Evolutionary conservation across 441 rosid species (phyloP).

Genomic region (Bruguiera hainesii): DNA sequence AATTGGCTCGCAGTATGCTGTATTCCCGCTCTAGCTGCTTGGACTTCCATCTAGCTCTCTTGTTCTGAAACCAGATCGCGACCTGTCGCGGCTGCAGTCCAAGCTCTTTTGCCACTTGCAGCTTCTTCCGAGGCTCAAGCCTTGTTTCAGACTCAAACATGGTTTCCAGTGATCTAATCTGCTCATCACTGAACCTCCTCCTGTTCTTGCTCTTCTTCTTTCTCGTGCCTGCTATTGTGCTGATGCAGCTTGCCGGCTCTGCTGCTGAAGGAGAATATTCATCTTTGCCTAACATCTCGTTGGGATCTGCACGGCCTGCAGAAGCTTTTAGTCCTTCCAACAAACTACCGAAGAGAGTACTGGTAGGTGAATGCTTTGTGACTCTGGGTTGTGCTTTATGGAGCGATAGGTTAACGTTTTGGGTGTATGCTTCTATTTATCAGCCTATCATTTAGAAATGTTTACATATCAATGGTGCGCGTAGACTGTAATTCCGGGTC

Average conservation of each 20-base stretch:
- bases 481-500: neutral
- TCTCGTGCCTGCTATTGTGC: conserved; percentile 19
- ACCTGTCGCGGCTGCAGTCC: conserved; percentile 87
- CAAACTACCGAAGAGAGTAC: too few relatives aligned
- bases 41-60: conserved; percentile 85
- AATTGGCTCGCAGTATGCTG: conserved; percentile 44
- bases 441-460: neutral
- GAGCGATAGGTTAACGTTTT: neutral
- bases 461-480: too few relatives aligned
- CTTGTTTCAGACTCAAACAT: conserved; percentile 73
- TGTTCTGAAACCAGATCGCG: conserved; percentile 93
- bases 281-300: conserved; percentile 35
- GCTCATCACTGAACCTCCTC: conserved; percentile 81
- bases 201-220: conserved; percentile 49
- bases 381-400: conserved; percentile 5
- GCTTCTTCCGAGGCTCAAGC: conserved; percentile 74
- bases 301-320: conserved; percentile 7
- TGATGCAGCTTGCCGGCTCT: conserved; percentile 31
- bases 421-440: neutral
- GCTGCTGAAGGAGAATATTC: conserved; percentile 37
- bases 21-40: conserved; percentile 76
- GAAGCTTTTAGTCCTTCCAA: neutral
- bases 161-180: conserved; percentile 64
- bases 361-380: neutral
- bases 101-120: conserved; percentile 67